Percentiles rank a stretch among this genome's conserved stretches.
Conservation (phyloP, 768 basidiomycete species). For the Lactarius pseudohatsudake region DNA sequence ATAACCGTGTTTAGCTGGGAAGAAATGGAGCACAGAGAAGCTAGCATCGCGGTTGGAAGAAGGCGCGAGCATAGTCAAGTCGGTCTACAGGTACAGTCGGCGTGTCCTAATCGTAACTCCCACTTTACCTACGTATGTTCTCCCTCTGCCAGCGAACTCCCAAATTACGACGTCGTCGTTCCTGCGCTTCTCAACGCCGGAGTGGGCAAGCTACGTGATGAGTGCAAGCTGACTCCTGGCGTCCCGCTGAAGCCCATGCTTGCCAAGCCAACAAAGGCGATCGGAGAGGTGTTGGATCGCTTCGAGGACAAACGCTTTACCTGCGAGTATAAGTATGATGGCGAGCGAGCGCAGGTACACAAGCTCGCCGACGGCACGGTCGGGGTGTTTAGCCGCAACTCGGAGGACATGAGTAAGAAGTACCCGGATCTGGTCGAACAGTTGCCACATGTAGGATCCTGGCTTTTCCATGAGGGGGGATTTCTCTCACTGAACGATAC, state of each 20-base stretch:
- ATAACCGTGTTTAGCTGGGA: constrained; percentile 49
- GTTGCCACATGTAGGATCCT: constrained; percentile 65
- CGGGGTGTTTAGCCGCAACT: constrained; percentile 94
- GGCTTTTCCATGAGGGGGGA: neutral
- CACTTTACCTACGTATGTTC: neutral
- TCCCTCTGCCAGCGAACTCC: constrained; percentile 69
- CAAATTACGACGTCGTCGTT: constrained; percentile 88
- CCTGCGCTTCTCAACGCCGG: constrained; percentile 85
- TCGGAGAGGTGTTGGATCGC: constrained; percentile 93
- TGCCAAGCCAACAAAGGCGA: constrained; percentile 98
- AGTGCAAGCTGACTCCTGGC: constrained; percentile 92
- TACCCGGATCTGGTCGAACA: constrained; percentile 98
- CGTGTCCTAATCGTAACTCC: neutral
- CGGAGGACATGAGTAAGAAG: constrained; percentile 99
- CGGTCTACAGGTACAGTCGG: constrained; percentile 79
- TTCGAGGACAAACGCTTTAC: constrained; percentile 96
- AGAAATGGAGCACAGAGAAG: constrained; percentile 74
- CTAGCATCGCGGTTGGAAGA: constrained; percentile 72
- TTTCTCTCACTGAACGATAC: constrained; percentile 9
- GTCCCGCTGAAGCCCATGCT: constrained; percentile 98
- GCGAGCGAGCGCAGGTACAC: constrained; percentile 95
- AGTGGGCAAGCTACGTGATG: constrained; percentile 61
- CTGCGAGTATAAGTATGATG: constrained; percentile 99
- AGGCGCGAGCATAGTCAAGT: constrained; percentile 74
- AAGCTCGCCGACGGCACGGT: constrained; percentile 78